Base-by-base conservation (phyloP, 129 eudicot species). In the Cynara cardunculus region DNA sequence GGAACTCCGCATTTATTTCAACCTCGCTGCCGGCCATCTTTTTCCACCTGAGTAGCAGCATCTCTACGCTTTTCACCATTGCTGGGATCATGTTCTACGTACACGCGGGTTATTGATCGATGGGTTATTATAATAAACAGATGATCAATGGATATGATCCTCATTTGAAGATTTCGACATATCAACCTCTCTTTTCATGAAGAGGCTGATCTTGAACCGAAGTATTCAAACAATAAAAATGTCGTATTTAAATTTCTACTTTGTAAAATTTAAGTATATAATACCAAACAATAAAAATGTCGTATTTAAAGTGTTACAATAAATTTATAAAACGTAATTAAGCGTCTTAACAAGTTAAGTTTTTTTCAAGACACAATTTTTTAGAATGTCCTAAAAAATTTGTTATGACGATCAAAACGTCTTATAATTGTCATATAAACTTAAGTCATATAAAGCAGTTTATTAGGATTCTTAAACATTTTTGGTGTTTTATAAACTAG, bases 31-130 rank as follows among this genome's bases (percentile, higher is more conserved):
- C 84, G 3, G 25, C 78, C 76, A 78, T 19, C 25, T 41, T 19
- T 74, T 59, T 82, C 88, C 88, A 85, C 72, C 83, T 85, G 21
- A 25, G 80, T 72, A 85, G 70, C 85, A 85, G 24, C 73, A 64
- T 25, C 30, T 85, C 85, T 7, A 72, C 88, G 32, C 88, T 81
- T 34, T 67, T 85, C 66, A 85, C 41, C 80, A 85, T 85, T 5
- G 73, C 44, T 1, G 85, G 88, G 74, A 69, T 49, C 88, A 81
- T 85, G 70, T 59, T 81, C 85, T 85, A 49, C 85, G 49, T 31
- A 44, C 19, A 53, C 25, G 74, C 19, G 34, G 10, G 19, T 7
- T 18, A 44, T 69, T 9, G 49, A 41, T 69, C 14, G 27, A 18
- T 16, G 8, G 7, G 24, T 56, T 19, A 56, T 7, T 59, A 59